Evolutionary conservation across 768 basidiomycete species (phyloP).

Genomic region (Hericium rajendrae): DNA sequence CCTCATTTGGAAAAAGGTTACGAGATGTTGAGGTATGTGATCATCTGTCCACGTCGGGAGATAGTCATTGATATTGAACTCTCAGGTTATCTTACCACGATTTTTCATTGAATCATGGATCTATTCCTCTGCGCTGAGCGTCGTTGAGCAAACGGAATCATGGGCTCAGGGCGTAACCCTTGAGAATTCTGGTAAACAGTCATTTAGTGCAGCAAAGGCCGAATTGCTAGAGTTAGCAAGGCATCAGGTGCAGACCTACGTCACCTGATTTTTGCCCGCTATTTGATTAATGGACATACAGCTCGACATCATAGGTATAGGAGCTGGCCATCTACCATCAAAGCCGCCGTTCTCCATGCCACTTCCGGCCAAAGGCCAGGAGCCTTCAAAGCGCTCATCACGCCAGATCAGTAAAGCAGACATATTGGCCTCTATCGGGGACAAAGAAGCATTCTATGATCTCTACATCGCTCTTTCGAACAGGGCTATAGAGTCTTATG

Average conservation of each 20-base stretch:
- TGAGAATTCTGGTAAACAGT: conserved; percentile 35
- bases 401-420: conserved; percentile 47
- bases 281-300: conserved; percentile 20
- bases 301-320: conserved; percentile 82
- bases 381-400: conserved; percentile 17
- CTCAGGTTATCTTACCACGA: conserved; percentile 41
- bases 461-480: conserved; percentile 70
- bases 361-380: conserved; percentile 14
- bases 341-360: conserved; percentile 64
- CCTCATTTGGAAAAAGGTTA: conserved; percentile 64
- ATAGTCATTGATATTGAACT: conserved; percentile 3
- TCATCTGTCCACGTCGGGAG: not conserved
- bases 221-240: conserved; percentile 86
- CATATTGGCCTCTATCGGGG: conserved; percentile 46
- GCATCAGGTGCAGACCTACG: conserved; percentile 50
- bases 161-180: conserved; percentile 50
- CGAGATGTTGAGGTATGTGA: conserved; percentile 60
- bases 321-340: conserved; percentile 58
- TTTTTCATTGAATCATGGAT: conserved; percentile 91
- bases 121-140: conserved; percentile 80
- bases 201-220: conserved; percentile 71
- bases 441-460: conserved; percentile 60
- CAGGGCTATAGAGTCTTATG: conserved; percentile 77
- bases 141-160: conserved; percentile 67
- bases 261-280: too few species aligned